phyloP scores from a whole-genome alignment of 768 basidiomycete genomes.

The Strobilomyces echinocephalus region DNA sequence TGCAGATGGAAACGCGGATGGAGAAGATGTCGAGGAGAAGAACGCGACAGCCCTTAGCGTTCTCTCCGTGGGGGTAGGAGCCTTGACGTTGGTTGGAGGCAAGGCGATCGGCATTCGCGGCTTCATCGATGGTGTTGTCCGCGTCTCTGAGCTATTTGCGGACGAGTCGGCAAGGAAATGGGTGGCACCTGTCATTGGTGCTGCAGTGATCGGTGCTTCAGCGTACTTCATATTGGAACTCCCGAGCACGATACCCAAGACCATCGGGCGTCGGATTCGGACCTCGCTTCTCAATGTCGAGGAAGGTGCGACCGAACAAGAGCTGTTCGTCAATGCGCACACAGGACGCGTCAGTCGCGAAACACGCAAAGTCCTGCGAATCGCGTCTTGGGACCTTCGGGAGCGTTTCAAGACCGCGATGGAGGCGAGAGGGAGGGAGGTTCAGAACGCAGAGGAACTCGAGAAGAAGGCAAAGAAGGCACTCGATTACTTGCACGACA shows the following conservation, averaged over 20 bases:
- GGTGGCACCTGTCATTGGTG: slow-evolving; percentile 83
- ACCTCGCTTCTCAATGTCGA: slow-evolving; percentile 50
- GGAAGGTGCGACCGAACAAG: slow-evolving; percentile 44
- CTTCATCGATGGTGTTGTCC: slow-evolving; percentile 72
- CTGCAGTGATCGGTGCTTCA: slow-evolving; percentile 63
- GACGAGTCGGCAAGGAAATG: slow-evolving; percentile 80
- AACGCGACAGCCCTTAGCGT: slow-evolving; percentile 62
- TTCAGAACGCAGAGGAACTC: slow-evolving; percentile 68
- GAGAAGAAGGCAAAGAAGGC: slow-evolving; percentile 70
- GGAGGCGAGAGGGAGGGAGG: slow-evolving; percentile 76
- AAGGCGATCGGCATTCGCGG: slow-evolving; percentile 72
- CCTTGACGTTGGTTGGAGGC: slow-evolving; percentile 85
- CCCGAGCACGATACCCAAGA: slow-evolving; percentile 82
- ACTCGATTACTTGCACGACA: slow-evolving; percentile 61
- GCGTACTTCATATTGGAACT: slow-evolving; percentile 85
- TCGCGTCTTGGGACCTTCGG: slow-evolving; percentile 86
- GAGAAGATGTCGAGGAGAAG: slow-evolving; percentile 35
- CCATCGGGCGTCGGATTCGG: slow-evolving; percentile 80
- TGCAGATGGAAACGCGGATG: slow-evolving; percentile 40
- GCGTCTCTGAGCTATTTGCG: slow-evolving; percentile 71
- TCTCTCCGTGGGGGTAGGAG: slow-evolving; percentile 75
- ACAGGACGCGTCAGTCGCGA: slow-evolving; percentile 70
- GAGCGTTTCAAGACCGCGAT: slow-evolving; percentile 77
- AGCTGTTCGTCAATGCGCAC: slow-evolving; percentile 63
- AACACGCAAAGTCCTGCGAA: slow-evolving; percentile 87